These are phyloP conservation scores for Aureobasidium pullulans DNA, from an alignment of 2,329 filamentous ascomycete species.

Conservation along the genomic window DNA sequence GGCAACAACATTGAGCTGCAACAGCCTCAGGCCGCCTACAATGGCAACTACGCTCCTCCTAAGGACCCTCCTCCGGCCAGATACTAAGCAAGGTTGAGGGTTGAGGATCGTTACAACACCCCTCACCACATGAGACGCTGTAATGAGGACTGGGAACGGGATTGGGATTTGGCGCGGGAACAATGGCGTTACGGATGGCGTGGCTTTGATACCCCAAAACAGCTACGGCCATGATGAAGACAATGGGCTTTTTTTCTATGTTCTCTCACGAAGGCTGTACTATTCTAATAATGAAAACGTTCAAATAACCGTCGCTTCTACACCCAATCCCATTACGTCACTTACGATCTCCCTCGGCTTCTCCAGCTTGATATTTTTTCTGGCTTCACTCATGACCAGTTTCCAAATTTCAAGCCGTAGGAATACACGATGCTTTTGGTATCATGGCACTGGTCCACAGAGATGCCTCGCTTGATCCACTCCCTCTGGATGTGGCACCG, in stretches of 20 bases:
- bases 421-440: no score
- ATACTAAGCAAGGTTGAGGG: not conserved
- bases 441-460: no score
- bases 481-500: no score
- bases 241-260: not conserved
- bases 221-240: not conserved
- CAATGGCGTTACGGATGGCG: not conserved
- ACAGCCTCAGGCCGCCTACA: slow-evolving; percentile 32
- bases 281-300: not conserved
- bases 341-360: no score
- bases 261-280: not conserved
- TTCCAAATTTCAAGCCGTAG: no score
- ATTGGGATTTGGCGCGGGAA: not conserved
- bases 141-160: not conserved
- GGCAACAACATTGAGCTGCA: slow-evolving; percentile 55
- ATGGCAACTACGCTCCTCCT: slow-evolving; percentile 19
- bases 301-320: not conserved
- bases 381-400: no score
- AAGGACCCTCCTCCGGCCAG: slow-evolving; percentile 19
- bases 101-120: not conserved
- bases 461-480: no score
- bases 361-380: no score
- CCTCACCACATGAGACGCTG: not conserved
- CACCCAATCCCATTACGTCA: no score
- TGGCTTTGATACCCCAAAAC: slow-evolving; percentile 4